Conservation (phyloP, 768 basidiomycete species). For the Leccinellum rugosiceps region DNA sequence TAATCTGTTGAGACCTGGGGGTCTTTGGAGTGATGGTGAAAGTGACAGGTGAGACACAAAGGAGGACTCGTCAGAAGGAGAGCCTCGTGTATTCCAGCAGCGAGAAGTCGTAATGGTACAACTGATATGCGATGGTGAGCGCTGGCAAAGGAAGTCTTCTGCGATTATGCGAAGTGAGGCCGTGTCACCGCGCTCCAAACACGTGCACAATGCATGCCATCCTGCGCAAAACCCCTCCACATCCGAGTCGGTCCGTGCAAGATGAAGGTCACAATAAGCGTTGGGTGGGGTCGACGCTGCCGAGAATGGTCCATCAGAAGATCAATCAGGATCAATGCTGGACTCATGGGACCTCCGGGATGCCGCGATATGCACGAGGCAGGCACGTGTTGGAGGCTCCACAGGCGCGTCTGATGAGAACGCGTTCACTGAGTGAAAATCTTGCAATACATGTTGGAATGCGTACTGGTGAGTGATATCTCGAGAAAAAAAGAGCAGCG, state of each 20-base stretch:
- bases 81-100: conserved; percentile 29
- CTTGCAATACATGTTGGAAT: not conserved
- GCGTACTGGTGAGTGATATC: not conserved
- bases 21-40: not conserved
- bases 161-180: conserved; percentile 12
- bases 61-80: conserved; percentile 4
- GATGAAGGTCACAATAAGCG: not conserved
- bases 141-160: conserved; percentile 9
- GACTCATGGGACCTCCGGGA: conserved; percentile 8
- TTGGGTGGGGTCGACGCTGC: conserved; percentile 5
- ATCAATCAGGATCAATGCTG: conserved; percentile 17
- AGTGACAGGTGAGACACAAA: conserved; percentile 9
- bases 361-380: conserved; percentile 19
- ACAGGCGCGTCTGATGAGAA: not conserved
- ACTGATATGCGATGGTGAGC: conserved; percentile 5
- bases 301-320: conserved; percentile 9
- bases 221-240: not conserved
- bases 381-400: conserved; percentile 8
- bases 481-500: not conserved
- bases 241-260: conserved; percentile 17
- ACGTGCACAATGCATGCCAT: conserved; percentile 27
- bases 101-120: conserved; percentile 22
- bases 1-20: conserved; percentile 3
- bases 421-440: not conserved
- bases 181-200: conserved; percentile 15